Conservation (phyloP, 805 yeast genomes). For the Huiozyma naganishii region DNA sequence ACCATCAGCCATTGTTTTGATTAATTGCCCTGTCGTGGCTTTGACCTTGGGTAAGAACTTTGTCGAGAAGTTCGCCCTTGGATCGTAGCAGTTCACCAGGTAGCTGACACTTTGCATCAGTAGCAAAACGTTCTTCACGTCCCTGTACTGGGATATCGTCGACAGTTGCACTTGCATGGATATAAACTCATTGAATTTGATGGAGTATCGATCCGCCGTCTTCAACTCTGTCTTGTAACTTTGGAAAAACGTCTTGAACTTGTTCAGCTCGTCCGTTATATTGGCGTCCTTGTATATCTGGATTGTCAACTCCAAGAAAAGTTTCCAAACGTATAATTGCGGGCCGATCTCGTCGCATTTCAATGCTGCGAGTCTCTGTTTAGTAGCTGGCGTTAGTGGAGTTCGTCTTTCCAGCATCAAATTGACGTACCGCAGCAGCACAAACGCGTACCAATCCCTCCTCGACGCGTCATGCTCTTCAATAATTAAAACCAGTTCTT, state of each 20-base stretch:
- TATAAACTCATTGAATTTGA: conserved; percentile 9
- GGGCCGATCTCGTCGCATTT: conserved; percentile 6
- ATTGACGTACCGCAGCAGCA: conserved; percentile 9
- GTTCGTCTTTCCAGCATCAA: conserved; percentile 12
- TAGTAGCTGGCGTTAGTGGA: conserved; percentile 6
- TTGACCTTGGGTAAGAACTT: conserved; percentile 23
- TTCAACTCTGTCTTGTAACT: conserved; percentile 8
- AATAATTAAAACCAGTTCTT: too few relatives aligned
- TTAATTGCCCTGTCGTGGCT: conserved; percentile 11
- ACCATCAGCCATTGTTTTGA: conserved; percentile 2
- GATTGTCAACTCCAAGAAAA: conserved; percentile 13
- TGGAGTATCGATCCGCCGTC: conserved; percentile 1
- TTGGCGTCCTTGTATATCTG: conserved; percentile 20
- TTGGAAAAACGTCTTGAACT: conserved; percentile 19
- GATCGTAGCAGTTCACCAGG: conserved; percentile 24
- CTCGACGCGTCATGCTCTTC: conserved; percentile 5
- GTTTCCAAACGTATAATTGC: conserved; percentile 18
- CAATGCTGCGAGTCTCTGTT: conserved; percentile 1
- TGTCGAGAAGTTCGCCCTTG: conserved; percentile 20
- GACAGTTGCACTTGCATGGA: conserved; percentile 10
- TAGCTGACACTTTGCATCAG: conserved; percentile 26
- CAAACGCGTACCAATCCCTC: conserved; percentile 9
- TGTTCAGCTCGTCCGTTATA: conserved; percentile 16
- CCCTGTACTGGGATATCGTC: conserved; percentile 15
- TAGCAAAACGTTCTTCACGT: conserved; percentile 19